Base-by-base conservation (phyloP, 305 asterid genomes). In the Fraxinus dipetala region DNA sequence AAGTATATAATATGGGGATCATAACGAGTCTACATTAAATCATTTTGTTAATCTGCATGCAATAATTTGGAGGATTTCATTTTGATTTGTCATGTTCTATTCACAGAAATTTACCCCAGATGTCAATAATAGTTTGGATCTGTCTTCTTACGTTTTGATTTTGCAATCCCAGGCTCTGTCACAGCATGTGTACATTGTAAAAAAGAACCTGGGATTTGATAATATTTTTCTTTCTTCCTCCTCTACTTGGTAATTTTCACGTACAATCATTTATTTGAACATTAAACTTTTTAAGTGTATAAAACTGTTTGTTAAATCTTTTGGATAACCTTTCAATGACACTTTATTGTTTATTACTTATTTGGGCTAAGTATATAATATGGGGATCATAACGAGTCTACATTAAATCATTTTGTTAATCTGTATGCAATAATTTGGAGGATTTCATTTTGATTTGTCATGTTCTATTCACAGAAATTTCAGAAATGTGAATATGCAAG, bases 401-500 rank as follows among this genome's bases (percentile, higher is more conserved):
- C 32, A 32, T 67, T 28, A 67, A 67, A 67, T 28, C 36, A 67
- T 67, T 67, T 28, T 67, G 6, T 67, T 67, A 26, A 67, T 26
- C 1, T 67, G 74, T 28, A 13, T 30, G 74, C 74, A 67, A 67
- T 67, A 10, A 67, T 30, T 14, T 30, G 36, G 75, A 67, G 36
- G 18, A 26, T 67, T 30, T 67, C 75, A 30, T 67, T 67, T 28
- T 77, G 75, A 54, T 79, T 81, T 74, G 65, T 80, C 75, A 7
- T 43, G 40, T 54, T 54, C 56, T 85, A 31, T 72, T 85, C 77
- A 32, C 92, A 95, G 99, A 91, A 89, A 89, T 95, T 95, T 87
- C 97, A 94, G 89, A 92, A 89, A 84, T 87, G 92, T 79, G 92
- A 91, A 80, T 89, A 91, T 77, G 95, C 92, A 18, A 90, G 90